A percentile compares a stretch with the other conserved stretches of the same genome.
These are phyloP conservation scores for Avena sativa DNA, from an alignment of 176 grass and related monocot genomes.

Conservation along the genomic window DNA sequence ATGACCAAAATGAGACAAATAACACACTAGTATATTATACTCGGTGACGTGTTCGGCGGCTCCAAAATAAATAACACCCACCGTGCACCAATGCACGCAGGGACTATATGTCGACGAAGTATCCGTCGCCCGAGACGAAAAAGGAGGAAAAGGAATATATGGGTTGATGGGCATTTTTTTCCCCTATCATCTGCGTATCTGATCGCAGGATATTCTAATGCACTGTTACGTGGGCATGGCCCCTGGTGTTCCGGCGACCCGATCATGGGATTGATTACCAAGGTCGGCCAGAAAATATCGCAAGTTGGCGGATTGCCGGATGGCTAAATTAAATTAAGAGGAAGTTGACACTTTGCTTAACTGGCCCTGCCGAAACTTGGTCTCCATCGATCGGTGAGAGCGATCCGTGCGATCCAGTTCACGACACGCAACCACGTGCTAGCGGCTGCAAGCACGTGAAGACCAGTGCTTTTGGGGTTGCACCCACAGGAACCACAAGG, in stretches of 20 bases:
- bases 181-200: not conserved
- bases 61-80: not conserved
- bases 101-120: not conserved
- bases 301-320: conserved; percentile 24
- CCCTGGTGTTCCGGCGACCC: not conserved
- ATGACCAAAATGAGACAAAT: not conserved
- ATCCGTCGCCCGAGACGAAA: not conserved
- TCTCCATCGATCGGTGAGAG: not conserved
- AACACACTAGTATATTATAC: not conserved
- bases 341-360: conserved; percentile 1
- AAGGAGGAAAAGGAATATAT: not conserved
- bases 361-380: not conserved
- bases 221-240: not conserved
- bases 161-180: not conserved
- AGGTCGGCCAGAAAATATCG: not conserved
- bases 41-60: not conserved
- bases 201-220: conserved; percentile 27
- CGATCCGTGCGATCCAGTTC: conserved; percentile 19
- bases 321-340: not conserved
- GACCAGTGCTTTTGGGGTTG: not conserved
- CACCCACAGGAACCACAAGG: not conserved
- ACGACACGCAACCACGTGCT: conserved; percentile 10
- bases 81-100: not conserved
- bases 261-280: not conserved
- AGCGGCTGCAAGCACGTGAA: not conserved